Evolutionary conservation across 1,284 basidiomycete genomes (phyloP).

Genomic region (Pyrrhoderma noxium): DNA sequence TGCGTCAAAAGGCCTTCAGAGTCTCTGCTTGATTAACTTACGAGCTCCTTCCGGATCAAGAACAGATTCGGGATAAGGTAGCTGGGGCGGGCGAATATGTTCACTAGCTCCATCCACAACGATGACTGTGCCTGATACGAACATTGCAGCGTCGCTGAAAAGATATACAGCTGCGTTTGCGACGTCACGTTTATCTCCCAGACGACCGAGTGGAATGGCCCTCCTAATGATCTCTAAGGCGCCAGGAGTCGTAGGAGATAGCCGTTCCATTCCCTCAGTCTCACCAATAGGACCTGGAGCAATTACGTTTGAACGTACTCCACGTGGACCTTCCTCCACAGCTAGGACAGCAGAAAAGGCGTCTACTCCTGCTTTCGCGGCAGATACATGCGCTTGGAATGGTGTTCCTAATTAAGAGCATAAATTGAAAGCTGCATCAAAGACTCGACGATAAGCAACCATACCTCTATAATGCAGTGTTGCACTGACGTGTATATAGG

Average conservation of each 20-base stretch:
- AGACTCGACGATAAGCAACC: slow-evolving; percentile 18
- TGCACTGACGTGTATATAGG: slow-evolving; percentile 89
- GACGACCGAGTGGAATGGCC: slow-evolving; percentile 52
- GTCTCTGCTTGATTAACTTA: slow-evolving; percentile 33
- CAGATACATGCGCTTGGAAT: slow-evolving; percentile 88
- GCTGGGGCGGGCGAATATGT: slow-evolving; percentile 40
- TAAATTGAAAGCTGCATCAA: slow-evolving; percentile 1
- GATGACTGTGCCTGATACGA: slow-evolving; percentile 70
- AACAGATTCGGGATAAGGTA: slow-evolving; percentile 64
- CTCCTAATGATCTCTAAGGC: not conserved
- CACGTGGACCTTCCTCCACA: slow-evolving; percentile 89
- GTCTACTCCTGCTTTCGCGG: slow-evolving; percentile 93
- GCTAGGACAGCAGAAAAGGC: slow-evolving; percentile 81
- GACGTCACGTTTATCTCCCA: slow-evolving; percentile 67
- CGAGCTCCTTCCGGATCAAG: slow-evolving; percentile 46
- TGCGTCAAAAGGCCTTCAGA: slow-evolving; percentile 26
- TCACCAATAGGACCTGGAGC: slow-evolving; percentile 81
- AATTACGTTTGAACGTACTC: slow-evolving; percentile 91
- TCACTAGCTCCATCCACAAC: slow-evolving; percentile 62
- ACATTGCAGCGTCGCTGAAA: slow-evolving; percentile 82
- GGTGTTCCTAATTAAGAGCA: slow-evolving; percentile 51
- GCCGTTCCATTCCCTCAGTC: slow-evolving; percentile 81
- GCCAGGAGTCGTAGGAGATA: slow-evolving; percentile 34
- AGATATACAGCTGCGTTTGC: slow-evolving; percentile 80
- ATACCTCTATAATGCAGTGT: slow-evolving; percentile 83